These are phyloP conservation scores for Ceratobasidium theobromae DNA, from an alignment of 1,284 basidiomycete genomes.

Conservation along the genomic window DNA sequence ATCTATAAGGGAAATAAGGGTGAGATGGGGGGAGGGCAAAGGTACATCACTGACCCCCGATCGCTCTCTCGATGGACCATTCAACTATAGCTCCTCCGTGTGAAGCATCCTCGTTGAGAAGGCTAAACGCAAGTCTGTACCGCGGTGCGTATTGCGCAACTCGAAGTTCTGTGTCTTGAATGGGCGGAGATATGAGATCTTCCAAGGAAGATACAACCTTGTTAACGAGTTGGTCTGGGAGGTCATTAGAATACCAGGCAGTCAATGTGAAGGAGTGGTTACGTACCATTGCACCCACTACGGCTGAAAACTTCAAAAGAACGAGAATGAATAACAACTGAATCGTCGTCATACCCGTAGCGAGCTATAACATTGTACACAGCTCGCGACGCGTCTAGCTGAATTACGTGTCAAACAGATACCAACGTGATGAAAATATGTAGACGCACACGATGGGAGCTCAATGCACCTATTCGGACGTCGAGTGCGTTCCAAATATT, in stretches of 20 bases:
- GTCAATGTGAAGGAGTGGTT: too few species aligned
- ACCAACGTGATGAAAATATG: neutral
- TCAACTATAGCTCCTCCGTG: slow-evolving; percentile 59
- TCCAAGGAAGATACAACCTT: slow-evolving; percentile 48
- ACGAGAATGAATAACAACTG: neutral
- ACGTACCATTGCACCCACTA: slow-evolving; percentile 11
- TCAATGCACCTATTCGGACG: slow-evolving; percentile 3
- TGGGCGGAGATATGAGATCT: slow-evolving; percentile 50
- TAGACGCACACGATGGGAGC: neutral
- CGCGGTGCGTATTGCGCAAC: slow-evolving; percentile 73
- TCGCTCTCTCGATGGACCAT: slow-evolving; percentile 72
- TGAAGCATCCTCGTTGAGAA: slow-evolving; percentile 84
- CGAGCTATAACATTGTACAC: slow-evolving; percentile 3
- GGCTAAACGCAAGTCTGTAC: slow-evolving; percentile 77
- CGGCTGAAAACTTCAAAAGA: slow-evolving; percentile 14
- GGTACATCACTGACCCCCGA: slow-evolving; percentile 42
- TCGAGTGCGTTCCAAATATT: slow-evolving; percentile 19
- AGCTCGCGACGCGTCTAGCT: neutral
- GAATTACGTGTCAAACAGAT: neutral
- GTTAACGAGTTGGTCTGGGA: slow-evolving; percentile 1
- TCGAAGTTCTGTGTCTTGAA: slow-evolving; percentile 51
- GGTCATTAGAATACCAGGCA: neutral
- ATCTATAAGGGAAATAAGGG: slow-evolving; percentile 48
- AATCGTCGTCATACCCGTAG: slow-evolving; percentile 24
- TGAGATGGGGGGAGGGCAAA: slow-evolving; percentile 33